These are phyloP conservation scores for Apiotrichum gracile DNA, from an alignment of 1,284 basidiomycete genomes.

Conservation along the genomic window DNA sequence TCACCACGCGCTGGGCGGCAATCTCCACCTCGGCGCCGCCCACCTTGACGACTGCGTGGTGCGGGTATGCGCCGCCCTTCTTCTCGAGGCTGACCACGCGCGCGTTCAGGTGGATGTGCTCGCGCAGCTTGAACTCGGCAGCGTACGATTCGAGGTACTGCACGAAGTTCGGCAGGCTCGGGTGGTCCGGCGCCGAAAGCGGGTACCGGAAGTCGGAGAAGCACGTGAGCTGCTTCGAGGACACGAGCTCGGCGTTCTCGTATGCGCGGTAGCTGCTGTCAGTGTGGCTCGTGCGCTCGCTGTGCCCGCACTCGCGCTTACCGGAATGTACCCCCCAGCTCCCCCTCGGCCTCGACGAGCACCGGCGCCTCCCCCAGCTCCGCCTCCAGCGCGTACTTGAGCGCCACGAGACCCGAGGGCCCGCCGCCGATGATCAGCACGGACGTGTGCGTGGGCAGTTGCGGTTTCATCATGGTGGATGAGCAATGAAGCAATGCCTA, in stretches of 20 bases:
- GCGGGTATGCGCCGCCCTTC: conserved; percentile 18
- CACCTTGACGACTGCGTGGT: too few relatives aligned
- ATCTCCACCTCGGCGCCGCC: too few relatives aligned
- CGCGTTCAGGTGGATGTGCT: conserved; percentile 50
- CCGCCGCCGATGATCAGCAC: conserved; percentile 54
- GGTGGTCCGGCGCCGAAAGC: conserved; percentile 57
- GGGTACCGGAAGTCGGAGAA: neutral
- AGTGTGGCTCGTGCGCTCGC: too few relatives aligned
- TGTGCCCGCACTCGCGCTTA: too few relatives aligned
- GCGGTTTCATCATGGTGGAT: too few relatives aligned
- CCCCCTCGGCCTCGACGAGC: conserved; percentile 58
- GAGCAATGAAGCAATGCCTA: too few relatives aligned
- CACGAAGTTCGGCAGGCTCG: too few relatives aligned
- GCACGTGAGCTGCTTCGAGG: neutral
- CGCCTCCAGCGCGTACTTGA: conserved; percentile 56
- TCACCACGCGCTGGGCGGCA: conserved; percentile 26
- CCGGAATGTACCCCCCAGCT: conserved; percentile 60
- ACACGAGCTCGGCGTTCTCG: too few relatives aligned
- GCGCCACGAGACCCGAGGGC: conserved; percentile 57
- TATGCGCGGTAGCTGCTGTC: too few relatives aligned
- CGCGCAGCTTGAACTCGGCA: conserved; percentile 50
- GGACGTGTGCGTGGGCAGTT: conserved; percentile 20
- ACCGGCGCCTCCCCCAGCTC: conserved; percentile 52
- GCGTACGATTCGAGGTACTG: conserved; percentile 52
- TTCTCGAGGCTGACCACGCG: conserved; percentile 44